Conservation (phyloP, 495 filamentous ascomycete genomes). For the Penicillium crystallinum region DNA sequence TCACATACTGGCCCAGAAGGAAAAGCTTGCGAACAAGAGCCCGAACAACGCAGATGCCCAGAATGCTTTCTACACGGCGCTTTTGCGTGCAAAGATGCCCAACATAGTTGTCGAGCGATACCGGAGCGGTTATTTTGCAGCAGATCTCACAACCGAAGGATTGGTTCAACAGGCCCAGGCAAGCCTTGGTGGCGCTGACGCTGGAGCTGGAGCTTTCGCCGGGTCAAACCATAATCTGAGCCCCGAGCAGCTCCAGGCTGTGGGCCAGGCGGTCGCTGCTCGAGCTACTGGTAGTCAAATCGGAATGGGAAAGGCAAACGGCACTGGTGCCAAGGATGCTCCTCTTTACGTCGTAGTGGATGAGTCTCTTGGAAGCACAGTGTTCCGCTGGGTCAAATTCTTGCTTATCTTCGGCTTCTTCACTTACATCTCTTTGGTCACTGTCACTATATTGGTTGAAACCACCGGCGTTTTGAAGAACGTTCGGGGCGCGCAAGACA, state of each 20-base stretch:
- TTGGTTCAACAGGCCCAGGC: conserved; percentile 72
- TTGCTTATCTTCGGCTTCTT: conserved; percentile 69
- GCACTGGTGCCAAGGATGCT: conserved; percentile 66
- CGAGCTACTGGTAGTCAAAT: conserved; percentile 61
- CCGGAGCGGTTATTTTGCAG: conserved; percentile 76
- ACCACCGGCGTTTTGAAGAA: conserved; percentile 70
- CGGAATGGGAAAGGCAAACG: conserved; percentile 38
- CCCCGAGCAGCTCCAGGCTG: conserved; percentile 68
- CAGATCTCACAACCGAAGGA: conserved; percentile 63
- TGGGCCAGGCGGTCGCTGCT: conserved; percentile 83
- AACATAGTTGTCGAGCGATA: conserved; percentile 87
- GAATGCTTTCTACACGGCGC: conserved; percentile 85
- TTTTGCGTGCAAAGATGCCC: conserved; percentile 88
- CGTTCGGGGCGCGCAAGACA: conserved; percentile 60
- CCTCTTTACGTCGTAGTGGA: conserved; percentile 96
- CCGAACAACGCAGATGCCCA: conserved; percentile 80
- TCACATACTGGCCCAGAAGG: conserved; percentile 62
- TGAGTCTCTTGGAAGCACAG: conserved; percentile 66
- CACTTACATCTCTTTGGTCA: conserved; percentile 65
- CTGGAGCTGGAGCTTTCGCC: conserved; percentile 24
- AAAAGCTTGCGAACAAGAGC: conserved; percentile 88
- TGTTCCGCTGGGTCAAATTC: conserved; percentile 92
- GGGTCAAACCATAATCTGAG: conserved; percentile 41
- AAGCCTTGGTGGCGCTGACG: conserved; percentile 52
- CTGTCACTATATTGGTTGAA: conserved; percentile 77